phyloP scores from a whole-genome alignment of 495 filamentous ascomycete species.

The Penicillium arizonense region DNA sequence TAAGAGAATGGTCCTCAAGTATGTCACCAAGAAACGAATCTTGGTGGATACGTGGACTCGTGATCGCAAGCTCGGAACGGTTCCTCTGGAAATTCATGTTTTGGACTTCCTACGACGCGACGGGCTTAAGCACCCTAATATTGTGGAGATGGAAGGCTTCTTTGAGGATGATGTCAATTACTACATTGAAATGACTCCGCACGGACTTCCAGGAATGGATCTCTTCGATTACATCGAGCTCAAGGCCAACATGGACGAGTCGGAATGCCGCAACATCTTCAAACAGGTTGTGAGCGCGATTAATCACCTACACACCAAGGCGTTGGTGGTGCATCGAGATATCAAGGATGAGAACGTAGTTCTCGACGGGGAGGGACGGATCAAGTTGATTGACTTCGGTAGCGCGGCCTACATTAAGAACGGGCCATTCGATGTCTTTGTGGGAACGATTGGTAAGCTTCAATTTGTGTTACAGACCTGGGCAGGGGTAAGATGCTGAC shows the following conservation, averaged over 20 bases:
- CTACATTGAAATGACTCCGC: slow-evolving; percentile 98
- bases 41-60: slow-evolving; percentile 98
- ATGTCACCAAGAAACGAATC: slow-evolving; percentile 95
- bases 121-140: slow-evolving; percentile 86
- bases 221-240: slow-evolving; percentile 99
- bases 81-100: slow-evolving; percentile 96
- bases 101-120: slow-evolving; percentile 89
- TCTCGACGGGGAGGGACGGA: slow-evolving; percentile 89
- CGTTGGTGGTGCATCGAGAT: slow-evolving; percentile 90
- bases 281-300: slow-evolving; percentile 86
- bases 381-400: slow-evolving; percentile 97
- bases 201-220: slow-evolving; percentile 97
- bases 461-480: neutral
- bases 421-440: slow-evolving; percentile 98
- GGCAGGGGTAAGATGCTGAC: neutral
- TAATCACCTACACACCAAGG: slow-evolving; percentile 87
- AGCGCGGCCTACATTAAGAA: slow-evolving; percentile 98
- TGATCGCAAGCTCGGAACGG: slow-evolving; percentile 90
- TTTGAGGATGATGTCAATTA: slow-evolving; percentile 98
- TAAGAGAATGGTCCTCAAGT: slow-evolving; percentile 93
- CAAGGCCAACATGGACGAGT: slow-evolving; percentile 92
- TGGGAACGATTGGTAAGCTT: slow-evolving; percentile 90
- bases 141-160: slow-evolving; percentile 98
- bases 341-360: slow-evolving; percentile 99
- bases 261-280: slow-evolving; percentile 92